Percentiles rank a stretch among this genome's conserved stretches.
phyloP scores from a whole-genome alignment of 164 flowering plant genomes.

The Santalum album region DNA sequence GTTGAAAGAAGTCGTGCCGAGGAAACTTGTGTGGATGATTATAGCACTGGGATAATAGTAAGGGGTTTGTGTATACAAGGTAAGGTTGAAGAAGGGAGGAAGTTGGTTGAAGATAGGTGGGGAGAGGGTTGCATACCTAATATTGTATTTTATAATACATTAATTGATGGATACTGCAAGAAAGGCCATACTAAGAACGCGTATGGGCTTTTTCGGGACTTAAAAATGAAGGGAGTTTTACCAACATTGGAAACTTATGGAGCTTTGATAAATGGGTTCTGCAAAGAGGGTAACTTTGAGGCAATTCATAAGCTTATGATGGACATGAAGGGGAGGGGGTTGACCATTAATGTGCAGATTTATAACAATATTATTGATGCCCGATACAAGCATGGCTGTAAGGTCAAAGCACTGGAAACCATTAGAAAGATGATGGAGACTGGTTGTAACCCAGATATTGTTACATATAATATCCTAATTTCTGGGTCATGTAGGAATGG shows the following conservation, averaged over 20 bases:
- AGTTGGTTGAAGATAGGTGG: conserved; percentile 61
- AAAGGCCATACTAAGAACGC: conserved; percentile 48
- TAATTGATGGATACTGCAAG: conserved; percentile 68
- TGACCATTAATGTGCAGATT: conserved; percentile 35
- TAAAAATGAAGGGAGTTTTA: conserved; percentile 64
- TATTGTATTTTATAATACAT: conserved; percentile 65
- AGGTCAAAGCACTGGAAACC: conserved; percentile 28
- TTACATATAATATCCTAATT: conserved; percentile 55
- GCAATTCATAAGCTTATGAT: conserved; percentile 35
- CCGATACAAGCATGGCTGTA: conserved; percentile 35
- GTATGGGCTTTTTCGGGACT: conserved; percentile 32
- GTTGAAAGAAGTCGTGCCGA: conserved; percentile 28
- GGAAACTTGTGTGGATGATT: conserved; percentile 33
- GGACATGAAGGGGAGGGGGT: conserved; percentile 58
- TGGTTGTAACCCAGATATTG: conserved; percentile 53
- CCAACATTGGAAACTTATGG: conserved; percentile 70
- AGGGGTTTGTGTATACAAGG: conserved; percentile 56
- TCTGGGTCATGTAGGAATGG: conserved; percentile 41
- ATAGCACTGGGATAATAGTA: conserved; percentile 57
- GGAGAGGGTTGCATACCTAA: conserved; percentile 64
- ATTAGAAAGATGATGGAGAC: conserved; percentile 30
- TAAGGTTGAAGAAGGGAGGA: conserved; percentile 53
- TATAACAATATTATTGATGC: conserved; percentile 60
- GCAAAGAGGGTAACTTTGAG: conserved; percentile 50
- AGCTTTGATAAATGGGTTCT: conserved; percentile 48